Conservation (phyloP, 176 grass and related monocot genomes). For the Otatea glauca region DNA sequence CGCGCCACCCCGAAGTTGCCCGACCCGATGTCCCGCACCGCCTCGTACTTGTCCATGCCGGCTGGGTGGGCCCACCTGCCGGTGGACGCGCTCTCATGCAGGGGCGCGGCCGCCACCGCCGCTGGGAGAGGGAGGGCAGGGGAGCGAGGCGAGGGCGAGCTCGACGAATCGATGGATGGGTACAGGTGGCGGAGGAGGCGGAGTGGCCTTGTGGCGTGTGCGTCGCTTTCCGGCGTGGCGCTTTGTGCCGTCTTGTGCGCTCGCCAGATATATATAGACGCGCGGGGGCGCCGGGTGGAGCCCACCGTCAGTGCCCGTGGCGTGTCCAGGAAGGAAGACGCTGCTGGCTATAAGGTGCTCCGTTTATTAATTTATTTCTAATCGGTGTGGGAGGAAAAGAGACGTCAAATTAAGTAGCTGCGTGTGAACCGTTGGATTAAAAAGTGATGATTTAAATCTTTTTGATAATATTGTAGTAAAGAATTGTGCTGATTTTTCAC, state of each 20-base stretch:
- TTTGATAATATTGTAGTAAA: no score
- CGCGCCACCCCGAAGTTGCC: slow-evolving; percentile 94
- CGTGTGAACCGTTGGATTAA: no score
- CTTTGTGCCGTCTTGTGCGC: neutral
- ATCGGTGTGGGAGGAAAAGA: no score
- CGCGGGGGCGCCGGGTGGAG: neutral
- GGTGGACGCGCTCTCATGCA: slow-evolving; percentile 1
- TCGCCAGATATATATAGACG: slow-evolving; percentile 36
- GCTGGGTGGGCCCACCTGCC: neutral
- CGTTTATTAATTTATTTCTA: neutral
- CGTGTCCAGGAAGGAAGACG: slow-evolving; percentile 27
- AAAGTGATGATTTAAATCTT: no score
- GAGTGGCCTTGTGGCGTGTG: slow-evolving; percentile 24
- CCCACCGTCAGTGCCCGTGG: slow-evolving; percentile 20
- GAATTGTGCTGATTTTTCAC: no score
- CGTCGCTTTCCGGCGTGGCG: slow-evolving; percentile 49
- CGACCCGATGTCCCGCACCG: slow-evolving; percentile 79
- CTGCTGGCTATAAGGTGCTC: neutral
- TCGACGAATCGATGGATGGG: slow-evolving; percentile 34
- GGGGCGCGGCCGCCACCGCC: neutral
- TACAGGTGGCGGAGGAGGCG: slow-evolving; percentile 43
- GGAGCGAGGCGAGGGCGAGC: neutral
- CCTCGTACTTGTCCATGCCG: slow-evolving; percentile 85
- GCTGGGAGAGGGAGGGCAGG: neutral
- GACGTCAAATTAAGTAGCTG: no score